phyloP scores from a whole-genome alignment of 306 rosid genomes.

The Mimosa bimucronata region DNA sequence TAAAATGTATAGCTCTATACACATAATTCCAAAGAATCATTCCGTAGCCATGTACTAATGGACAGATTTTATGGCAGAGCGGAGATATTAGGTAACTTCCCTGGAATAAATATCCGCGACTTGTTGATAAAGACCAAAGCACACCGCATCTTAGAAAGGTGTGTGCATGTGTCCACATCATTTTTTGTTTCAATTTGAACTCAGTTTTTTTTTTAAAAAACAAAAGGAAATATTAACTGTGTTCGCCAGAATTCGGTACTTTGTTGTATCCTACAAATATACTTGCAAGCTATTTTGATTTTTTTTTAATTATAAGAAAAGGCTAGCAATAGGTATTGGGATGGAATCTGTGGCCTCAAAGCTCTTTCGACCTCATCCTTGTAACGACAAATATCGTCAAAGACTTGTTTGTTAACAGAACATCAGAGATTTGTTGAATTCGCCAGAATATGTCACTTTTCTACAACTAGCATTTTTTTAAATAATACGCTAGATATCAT shows the following conservation, averaged over 20 bases:
- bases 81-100: not conserved
- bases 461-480: too few relatives aligned
- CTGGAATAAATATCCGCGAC: not conserved
- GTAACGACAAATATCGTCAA: too few relatives aligned
- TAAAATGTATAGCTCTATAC: not conserved
- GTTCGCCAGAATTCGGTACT: too few relatives aligned
- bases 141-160: not conserved
- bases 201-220: not conserved
- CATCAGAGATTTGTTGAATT: not conserved
- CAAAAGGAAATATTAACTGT: not conserved
- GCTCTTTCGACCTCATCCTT: too few relatives aligned
- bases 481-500: too few relatives aligned
- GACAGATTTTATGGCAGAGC: not conserved
- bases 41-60: not conserved
- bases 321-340: too few relatives aligned
- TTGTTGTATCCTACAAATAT: too few relatives aligned
- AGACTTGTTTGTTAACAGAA: too few relatives aligned
- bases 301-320: too few relatives aligned
- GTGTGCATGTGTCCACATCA: constrained; percentile 4
- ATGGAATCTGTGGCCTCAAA: too few relatives aligned
- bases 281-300: too few relatives aligned
- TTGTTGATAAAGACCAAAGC: not conserved
- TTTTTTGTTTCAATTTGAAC: not conserved
- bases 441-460: not conserved
- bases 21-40: not conserved